Percentiles rank a stretch among this genome's conserved stretches.
Conservation (phyloP, 2,329 filamentous ascomycete genomes). For the Diplodia seriata region DNA sequence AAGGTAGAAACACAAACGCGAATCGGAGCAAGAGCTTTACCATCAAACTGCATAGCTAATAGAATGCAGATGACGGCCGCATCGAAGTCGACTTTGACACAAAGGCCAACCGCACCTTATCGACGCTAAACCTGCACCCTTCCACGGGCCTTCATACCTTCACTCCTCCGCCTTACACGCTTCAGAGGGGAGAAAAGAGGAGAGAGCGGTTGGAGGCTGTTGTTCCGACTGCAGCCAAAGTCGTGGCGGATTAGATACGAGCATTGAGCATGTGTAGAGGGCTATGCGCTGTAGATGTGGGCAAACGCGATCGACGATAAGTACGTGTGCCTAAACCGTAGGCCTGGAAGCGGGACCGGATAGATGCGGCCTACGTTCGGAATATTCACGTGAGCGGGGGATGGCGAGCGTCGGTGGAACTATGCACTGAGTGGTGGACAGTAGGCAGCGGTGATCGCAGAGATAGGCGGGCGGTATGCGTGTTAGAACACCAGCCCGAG, state of each 20-base stretch:
- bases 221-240: neutral
- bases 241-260: neutral
- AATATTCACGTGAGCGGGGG: neutral
- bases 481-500: neutral
- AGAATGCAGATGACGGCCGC: no score
- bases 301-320: neutral
- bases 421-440: neutral
- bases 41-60: neutral
- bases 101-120: no score
- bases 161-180: no score
- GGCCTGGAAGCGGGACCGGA: neutral
- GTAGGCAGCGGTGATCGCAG: neutral
- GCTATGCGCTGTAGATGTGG: neutral
- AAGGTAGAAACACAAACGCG: neutral
- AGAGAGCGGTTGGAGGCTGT: neutral
- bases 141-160: no score
- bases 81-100: no score
- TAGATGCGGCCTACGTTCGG: neutral
- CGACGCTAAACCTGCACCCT: no score
- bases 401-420: neutral
- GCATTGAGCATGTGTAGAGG: neutral
- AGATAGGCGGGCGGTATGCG: slow-evolving; percentile 5
- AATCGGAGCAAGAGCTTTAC: neutral
- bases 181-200: neutral
- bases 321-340: neutral